phyloP scores from a whole-genome alignment of 2,329 filamentous ascomycete genomes.

The Pestalotiopsis fici region DNA sequence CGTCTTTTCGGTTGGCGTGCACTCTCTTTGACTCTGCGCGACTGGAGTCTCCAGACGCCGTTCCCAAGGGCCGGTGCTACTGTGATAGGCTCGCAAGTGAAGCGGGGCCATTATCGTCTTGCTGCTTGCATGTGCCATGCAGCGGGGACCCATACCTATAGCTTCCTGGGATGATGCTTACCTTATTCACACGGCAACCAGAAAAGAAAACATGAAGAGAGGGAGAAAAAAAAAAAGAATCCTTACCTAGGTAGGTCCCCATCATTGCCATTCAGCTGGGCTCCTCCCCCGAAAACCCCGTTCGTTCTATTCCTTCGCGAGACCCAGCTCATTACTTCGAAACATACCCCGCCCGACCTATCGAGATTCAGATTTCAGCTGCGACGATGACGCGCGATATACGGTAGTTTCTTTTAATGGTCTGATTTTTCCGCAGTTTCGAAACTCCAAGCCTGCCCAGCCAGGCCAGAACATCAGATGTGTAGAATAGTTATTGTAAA shows the following conservation, averaged over 20 bases:
- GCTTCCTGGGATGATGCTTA: slow-evolving; percentile 12
- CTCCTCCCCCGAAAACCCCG: neutral
- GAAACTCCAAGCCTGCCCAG: neutral
- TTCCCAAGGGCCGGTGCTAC: neutral
- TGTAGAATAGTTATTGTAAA: neutral
- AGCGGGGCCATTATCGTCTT: slow-evolving; percentile 5
- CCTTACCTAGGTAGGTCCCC: neutral
- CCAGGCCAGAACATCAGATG: neutral
- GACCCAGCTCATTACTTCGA: neutral
- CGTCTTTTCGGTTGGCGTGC: slow-evolving; percentile 3
- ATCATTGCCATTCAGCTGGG: neutral
- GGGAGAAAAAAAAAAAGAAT: neutral
- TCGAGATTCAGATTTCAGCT: neutral
- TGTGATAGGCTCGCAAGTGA: neutral
- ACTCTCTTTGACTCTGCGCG: neutral
- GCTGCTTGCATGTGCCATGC: neutral
- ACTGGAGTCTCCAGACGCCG: neutral
- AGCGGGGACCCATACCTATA: slow-evolving; percentile 4
- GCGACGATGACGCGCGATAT: neutral
- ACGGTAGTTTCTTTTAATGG: neutral
- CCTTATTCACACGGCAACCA: slow-evolving; percentile 14
- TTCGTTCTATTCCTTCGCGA: neutral
- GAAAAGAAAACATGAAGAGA: neutral
- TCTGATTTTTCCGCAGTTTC: slow-evolving; percentile 6
- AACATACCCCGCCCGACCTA: neutral